Evolutionary conservation across 495 filamentous ascomycete genomes (phyloP), one percentile per base, ranked within the genome.

Genomic region (Neohortaea acidophila): DNA sequence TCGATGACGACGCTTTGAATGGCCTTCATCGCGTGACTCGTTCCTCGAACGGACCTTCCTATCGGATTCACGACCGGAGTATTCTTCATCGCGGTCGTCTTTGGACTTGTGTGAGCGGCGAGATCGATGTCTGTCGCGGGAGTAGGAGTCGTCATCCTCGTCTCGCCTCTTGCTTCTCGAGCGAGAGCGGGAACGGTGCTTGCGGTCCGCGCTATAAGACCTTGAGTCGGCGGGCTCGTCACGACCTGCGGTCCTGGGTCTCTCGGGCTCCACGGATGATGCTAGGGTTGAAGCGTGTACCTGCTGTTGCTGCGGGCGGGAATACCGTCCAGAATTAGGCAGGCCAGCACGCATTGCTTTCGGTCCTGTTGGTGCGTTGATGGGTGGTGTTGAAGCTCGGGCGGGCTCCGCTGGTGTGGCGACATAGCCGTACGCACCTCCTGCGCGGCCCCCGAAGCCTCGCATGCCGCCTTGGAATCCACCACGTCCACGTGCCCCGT

Each of bases 281-380:
- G n/a, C n/a, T n/a, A n/a, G n/a, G n/a, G n/a, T n/a, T n/a, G n/a
- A n/a, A n/a, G n/a, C n/a, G n/a, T n/a, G n/a, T n/a, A n/a, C 18
- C 18, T 33, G 39, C 30, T 32, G 13, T 17, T 32, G 33, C 20
- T 8, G 43, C 38, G 37, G 44, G 51, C 14, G 53, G 39, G 43
- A 59, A 53, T 19, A 49, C 49, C 48, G 37, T 53, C 54, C 33
- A 54, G 55, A 39, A 57, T 85, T 86, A 36, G 81, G 77, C 15
- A 77, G 67, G 13, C 86, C 85, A 51, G 87, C 74, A 45, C 91
- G 65, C 76, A 96, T 84, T 13, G 91, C 89, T 58, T 89, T 85
- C 2, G 89, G 89, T 1, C 84, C 89, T 36, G 79, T 89, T 21
- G 89, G 89, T 19, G 89, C 89, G 57, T 47, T 49, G 20, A 44